Evolutionary conservation across 2,329 filamentous ascomycete genomes (phyloP), one percentile per base, ranked within the genome.

Genomic region (Aspergillus eucalypticola): DNA sequence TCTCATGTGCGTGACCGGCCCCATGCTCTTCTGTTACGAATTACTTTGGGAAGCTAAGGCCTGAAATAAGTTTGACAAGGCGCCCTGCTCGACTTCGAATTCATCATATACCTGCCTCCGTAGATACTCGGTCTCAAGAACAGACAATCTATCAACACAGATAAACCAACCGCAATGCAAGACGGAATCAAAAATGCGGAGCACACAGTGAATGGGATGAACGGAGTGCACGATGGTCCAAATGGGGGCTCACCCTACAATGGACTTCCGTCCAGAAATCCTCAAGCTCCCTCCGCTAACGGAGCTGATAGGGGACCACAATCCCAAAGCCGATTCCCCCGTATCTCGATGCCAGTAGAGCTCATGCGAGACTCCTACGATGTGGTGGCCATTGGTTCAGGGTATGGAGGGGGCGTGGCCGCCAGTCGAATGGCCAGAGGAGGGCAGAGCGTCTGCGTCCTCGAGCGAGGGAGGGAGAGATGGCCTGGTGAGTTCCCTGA

Each of bases 331-430:
- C 53, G 53, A 8, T 57, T 44, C 23, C 38, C 53, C 38, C 53
- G 53, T 25, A 46, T 55, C 23, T 55, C 53, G 0, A 55, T 55
- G 0, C 55, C 59, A 13, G 15, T 58, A 3, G 11, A 32, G 17
- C 10, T 27, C 1, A 49, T 61, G 17, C 35, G 32, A 27, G 11
- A 44, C 35, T 56, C 56, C 13, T 90, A 90, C 65, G 88, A 90
- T 73, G 84, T 84, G 41, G 82, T 90, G 10, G 85, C 90, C 29
- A 84, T 90, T 59, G 88, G 88, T 1, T 89, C 86, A 8, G 88
- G 88, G 1, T 90, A 90, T 71, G 88, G 88, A 23, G 87, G 86
- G 41, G 84, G 83, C 23, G 84, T 90, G 19, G 87, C 88, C 2
- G 88, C 87, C 0, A 85, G 85, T 21, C 81, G 87, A 10, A 86